A percentile compares a stretch with the other conserved stretches of the same genome.
These are phyloP conservation scores for Loxodes magnus DNA, from an alignment of 73 alveolate species.

Conservation along the genomic window DNA sequence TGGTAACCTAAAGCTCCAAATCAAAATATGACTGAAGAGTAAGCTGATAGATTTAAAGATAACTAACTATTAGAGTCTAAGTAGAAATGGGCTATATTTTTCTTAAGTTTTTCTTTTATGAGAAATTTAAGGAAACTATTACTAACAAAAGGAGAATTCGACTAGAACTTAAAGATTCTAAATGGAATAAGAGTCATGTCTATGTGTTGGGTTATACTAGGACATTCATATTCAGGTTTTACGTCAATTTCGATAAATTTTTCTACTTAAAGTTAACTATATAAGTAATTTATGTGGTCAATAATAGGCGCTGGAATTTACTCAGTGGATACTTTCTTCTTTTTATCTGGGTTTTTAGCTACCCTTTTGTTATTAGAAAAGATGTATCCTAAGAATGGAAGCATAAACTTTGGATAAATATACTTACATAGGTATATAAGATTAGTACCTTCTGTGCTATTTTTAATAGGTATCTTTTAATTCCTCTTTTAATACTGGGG, in stretches of 20 bases:
- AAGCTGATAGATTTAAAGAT: no score
- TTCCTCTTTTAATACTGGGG: slow-evolving; percentile 3
- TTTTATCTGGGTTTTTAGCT: neutral
- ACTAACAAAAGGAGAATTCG: no score
- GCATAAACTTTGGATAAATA: neutral
- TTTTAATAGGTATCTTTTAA: slow-evolving; percentile 5
- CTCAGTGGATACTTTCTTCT: slow-evolving; percentile 3
- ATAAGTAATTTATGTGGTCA: neutral
- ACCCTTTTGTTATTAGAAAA: neutral
- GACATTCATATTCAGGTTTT: neutral
- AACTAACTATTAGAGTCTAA: no score
- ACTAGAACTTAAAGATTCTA: neutral
- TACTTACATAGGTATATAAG: slow-evolving; percentile 29
- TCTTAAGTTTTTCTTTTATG: no score
- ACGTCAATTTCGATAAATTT: neutral
- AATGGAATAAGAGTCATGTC: slow-evolving; percentile 14
- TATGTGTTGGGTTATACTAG: slow-evolving; percentile 3
- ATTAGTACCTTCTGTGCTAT: slow-evolving; percentile 12
- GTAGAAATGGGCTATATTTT: no score
- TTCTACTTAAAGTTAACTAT: neutral
- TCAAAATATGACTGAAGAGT: no score
- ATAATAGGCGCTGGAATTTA: neutral
- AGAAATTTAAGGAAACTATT: no score
- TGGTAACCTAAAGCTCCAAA: no score
- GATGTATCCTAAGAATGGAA: neutral